phyloP scores from a whole-genome alignment of 306 rosid genomes.

The Dryas drummondii region DNA sequence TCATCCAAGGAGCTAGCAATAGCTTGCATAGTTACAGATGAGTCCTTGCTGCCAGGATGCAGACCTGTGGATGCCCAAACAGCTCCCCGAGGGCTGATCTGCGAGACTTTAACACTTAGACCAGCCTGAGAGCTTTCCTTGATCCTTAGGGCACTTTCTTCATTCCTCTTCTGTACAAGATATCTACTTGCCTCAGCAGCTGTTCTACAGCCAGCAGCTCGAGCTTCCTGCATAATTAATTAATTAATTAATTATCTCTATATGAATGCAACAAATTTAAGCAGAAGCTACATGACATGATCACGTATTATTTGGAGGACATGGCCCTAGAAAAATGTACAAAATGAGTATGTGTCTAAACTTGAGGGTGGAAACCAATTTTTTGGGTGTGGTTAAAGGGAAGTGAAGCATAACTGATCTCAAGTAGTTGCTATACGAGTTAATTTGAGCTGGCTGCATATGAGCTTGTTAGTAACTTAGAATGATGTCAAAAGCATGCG shows the following conservation, averaged over 20 bases:
- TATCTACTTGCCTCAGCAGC: conserved; percentile 55
- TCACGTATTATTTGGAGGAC: neutral
- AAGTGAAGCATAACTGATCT: neutral
- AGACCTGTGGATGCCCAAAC: conserved; percentile 39
- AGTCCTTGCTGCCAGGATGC: conserved; percentile 38
- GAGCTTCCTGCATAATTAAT: conserved; percentile 57
- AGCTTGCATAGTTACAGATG: conserved; percentile 31
- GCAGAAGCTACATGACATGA: neutral
- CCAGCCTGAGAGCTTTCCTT: conserved; percentile 55
- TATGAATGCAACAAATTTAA: conserved; percentile 13
- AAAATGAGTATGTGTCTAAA: neutral
- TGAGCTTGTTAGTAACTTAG: neutral
- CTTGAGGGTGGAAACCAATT: neutral
- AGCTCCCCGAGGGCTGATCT: conserved; percentile 39
- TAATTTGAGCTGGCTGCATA: neutral
- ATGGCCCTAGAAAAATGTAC: neutral
- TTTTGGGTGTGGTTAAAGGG: neutral
- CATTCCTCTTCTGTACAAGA: conserved; percentile 53
- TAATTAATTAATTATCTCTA: neutral
- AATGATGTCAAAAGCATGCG: neutral
- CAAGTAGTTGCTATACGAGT: neutral
- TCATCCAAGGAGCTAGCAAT: conserved; percentile 45
- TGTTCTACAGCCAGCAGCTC: conserved; percentile 72
- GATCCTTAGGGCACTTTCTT: conserved; percentile 33
- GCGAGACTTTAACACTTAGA: conserved; percentile 41